Base-by-base conservation (phyloP, 768 basidiomycete species). In the Cystofilobasidium macerans region DNA sequence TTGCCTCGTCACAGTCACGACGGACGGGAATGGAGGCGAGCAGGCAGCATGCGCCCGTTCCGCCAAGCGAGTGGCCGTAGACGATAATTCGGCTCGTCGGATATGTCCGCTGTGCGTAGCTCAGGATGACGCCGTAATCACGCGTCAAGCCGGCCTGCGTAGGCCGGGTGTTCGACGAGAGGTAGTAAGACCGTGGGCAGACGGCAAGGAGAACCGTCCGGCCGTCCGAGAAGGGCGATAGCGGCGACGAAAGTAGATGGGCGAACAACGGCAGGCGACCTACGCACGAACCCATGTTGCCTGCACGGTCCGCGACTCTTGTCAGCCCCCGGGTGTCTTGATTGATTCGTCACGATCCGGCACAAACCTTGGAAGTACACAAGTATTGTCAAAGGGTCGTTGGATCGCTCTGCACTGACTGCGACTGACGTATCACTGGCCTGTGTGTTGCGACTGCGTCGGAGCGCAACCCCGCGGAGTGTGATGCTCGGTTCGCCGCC, bases 41-140 rank as follows among this genome's bases (percentile, higher is more conserved):
- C 4, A 81, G 75, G 56, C 79, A 78, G 5, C 79, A 71, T 0
- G 80, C 77, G 18, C 76, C 76, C 0, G 81, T 75, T 0, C 77
- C 82, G 6, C 82, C 82, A 5, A 83, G 76, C 3, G 80, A 81
- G 71, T 82, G 82, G 0, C 80, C 81, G 69, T 80, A 81, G 6
- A 81, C 54, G 13, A 80, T 70, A 58, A 81, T 69, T 8, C 64
- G 65, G 2, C 76, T 71, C 20, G 56, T 28, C 0, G 80, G 79
- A 36, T 76, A 81, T 2, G 70, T 73, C 9, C 48, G 20, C 22
- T 76, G 68, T 7, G 77, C 71, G 69, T 80, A 72, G 6, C 69
- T 45, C 22, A 80, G 72, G 16, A 75, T 73, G 12, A 72, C 66
- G 1, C 42, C 61, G 70, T 82, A 82, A 71, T 83, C 82, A 0